A percentile compares a stretch with the other conserved stretches of the same genome.
Conservation (phyloP, 805 yeast species). For the Yarrowia sp. region DNA sequence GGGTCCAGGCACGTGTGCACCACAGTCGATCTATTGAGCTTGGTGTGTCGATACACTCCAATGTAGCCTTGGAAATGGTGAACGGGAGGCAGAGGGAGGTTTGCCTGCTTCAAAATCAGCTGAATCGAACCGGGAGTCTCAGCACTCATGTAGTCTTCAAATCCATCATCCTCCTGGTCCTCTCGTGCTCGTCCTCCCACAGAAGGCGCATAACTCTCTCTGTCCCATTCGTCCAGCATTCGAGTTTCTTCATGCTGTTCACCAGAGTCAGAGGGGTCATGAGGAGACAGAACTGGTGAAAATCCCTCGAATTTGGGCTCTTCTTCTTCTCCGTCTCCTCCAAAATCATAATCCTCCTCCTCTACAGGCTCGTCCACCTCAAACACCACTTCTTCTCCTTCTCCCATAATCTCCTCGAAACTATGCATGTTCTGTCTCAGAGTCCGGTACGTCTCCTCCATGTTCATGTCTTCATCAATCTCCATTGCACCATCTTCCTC, state of each 20-base stretch:
- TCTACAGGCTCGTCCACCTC: constrained; percentile 4
- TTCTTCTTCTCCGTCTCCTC: neutral
- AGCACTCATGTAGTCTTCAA: constrained; percentile 6
- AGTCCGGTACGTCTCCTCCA: constrained; percentile 1
- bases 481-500: constrained; percentile 6
- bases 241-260: constrained; percentile 12
- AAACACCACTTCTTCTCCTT: constrained; percentile 29
- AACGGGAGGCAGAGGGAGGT: constrained; percentile 17
- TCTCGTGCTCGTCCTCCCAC: constrained; percentile 14
- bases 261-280: constrained; percentile 4
- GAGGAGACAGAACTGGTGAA: constrained; percentile 23
- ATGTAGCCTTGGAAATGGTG: constrained; percentile 36
- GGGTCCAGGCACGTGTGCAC: constrained; percentile 32
- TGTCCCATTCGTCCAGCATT: constrained; percentile 30
- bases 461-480: neutral
- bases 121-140: constrained; percentile 29
- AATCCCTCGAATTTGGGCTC: constrained; percentile 22
- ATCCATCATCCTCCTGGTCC: neutral
- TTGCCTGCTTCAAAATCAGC: neutral
- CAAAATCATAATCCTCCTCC: constrained; percentile 2
- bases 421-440: constrained; percentile 1
- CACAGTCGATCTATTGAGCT: constrained; percentile 22
- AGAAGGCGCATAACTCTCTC: constrained; percentile 32
- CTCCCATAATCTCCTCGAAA: constrained; percentile 8
- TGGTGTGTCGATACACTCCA: constrained; percentile 35